Evolutionary conservation across 2,329 filamentous ascomycete species (phyloP).

Genomic region (Alternaria solani): DNA sequence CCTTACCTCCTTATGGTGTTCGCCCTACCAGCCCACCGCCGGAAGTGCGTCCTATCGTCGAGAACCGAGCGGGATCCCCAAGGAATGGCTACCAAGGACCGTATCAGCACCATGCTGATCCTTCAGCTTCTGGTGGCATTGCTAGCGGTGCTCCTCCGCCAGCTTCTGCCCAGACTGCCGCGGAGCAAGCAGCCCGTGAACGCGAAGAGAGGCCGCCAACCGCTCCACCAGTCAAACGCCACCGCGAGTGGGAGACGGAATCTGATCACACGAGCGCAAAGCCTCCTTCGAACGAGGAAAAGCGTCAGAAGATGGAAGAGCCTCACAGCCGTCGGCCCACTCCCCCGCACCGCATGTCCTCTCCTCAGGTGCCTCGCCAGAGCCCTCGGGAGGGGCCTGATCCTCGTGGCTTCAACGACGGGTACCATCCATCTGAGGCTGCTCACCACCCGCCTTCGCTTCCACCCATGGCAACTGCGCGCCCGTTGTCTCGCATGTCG

Average conservation of each 20-base stretch:
- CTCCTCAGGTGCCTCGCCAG: slow-evolving; percentile 73
- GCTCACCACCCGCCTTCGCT: slow-evolving; percentile 81
- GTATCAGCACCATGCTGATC: slow-evolving; percentile 77
- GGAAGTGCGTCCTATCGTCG: slow-evolving; percentile 82
- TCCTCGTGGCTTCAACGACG: slow-evolving; percentile 73
- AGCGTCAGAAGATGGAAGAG: slow-evolving; percentile 84
- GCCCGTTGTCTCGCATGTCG: slow-evolving; percentile 64
- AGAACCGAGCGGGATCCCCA: slow-evolving; percentile 89
- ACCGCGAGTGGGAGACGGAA: slow-evolving; percentile 87
- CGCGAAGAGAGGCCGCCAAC: slow-evolving; percentile 78
- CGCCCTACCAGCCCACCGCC: slow-evolving; percentile 79
- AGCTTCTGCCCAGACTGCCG: slow-evolving; percentile 70
- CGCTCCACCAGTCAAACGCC: slow-evolving; percentile 73
- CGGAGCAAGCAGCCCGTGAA: slow-evolving; percentile 72
- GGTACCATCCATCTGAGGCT: slow-evolving; percentile 90
- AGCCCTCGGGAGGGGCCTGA: slow-evolving; percentile 72
- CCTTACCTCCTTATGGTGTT: slow-evolving; percentile 70
- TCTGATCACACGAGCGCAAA: slow-evolving; percentile 78
- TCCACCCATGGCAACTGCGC: slow-evolving; percentile 56
- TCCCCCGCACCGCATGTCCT: slow-evolving; percentile 56
- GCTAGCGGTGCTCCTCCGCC: slow-evolving; percentile 73
- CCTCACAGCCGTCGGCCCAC: slow-evolving; percentile 74
- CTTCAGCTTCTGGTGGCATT: slow-evolving; percentile 65
- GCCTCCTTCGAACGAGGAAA: slow-evolving; percentile 81
- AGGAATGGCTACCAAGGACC: slow-evolving; percentile 85